Evolutionary conservation across 768 basidiomycete species (phyloP).

Genomic region (Brasilioporus rufonigricans): DNA sequence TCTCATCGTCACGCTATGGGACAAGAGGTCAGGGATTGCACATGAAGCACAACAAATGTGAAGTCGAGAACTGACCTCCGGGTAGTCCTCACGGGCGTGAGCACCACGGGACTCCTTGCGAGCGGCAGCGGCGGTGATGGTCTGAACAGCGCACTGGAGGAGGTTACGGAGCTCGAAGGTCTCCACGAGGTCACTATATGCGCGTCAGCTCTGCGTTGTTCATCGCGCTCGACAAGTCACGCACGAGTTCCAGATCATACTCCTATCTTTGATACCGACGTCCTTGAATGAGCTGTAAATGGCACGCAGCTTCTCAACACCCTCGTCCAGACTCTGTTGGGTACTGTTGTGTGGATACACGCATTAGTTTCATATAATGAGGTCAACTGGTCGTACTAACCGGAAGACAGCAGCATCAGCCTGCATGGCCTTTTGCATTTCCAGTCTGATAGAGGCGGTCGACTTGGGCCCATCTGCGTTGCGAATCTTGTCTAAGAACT

Average conservation of each 20-base stretch:
- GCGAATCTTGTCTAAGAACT: slow-evolving; percentile 86
- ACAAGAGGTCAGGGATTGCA: neutral
- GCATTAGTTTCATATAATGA: slow-evolving; percentile 2
- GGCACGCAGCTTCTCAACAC: slow-evolving; percentile 79
- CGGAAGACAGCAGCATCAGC: slow-evolving; percentile 97
- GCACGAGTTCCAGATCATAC: slow-evolving; percentile 99
- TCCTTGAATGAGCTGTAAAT: slow-evolving; percentile 90
- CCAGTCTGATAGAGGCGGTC: slow-evolving; percentile 87
- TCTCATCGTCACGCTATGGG: slow-evolving; percentile 80
- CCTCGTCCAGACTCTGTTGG: slow-evolving; percentile 85
- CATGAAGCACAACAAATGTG: neutral
- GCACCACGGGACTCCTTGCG: slow-evolving; percentile 98
- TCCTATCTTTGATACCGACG: slow-evolving; percentile 95
- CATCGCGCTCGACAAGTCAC: slow-evolving; percentile 27
- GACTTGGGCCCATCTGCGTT: slow-evolving; percentile 77
- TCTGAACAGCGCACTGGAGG: slow-evolving; percentile 93
- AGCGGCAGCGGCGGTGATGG: slow-evolving; percentile 88
- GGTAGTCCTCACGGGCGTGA: slow-evolving; percentile 96
- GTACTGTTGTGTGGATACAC: slow-evolving; percentile 49
- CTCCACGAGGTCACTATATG: slow-evolving; percentile 85
- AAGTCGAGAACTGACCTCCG: slow-evolving; percentile 59
- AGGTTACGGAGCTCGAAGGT: slow-evolving; percentile 96
- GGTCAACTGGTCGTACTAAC: slow-evolving; percentile 33
- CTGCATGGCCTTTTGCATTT: slow-evolving; percentile 99
- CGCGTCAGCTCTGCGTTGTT: slow-evolving; percentile 8